phyloP scores from a whole-genome alignment of 352 stramenopile genomes.

The Phytophthora sp. region DNA sequence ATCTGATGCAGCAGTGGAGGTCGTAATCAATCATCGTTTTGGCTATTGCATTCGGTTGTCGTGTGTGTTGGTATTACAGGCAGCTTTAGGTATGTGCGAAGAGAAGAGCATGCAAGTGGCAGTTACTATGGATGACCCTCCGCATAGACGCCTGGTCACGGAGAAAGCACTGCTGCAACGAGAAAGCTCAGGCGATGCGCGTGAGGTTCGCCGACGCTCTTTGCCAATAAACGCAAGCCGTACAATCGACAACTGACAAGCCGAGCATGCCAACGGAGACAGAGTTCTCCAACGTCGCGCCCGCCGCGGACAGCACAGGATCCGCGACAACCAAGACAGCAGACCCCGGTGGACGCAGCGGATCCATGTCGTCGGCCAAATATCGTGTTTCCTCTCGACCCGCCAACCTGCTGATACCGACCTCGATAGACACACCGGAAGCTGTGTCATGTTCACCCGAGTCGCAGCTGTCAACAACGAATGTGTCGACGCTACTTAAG shows the following conservation, averaged over 20 bases:
- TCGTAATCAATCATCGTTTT: conserved; percentile 34
- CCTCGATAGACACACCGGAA: conserved; percentile 1
- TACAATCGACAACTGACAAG: not conserved
- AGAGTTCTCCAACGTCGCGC: conserved; percentile 27
- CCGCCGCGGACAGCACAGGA: conserved; percentile 4
- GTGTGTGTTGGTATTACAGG: not conserved
- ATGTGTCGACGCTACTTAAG: conserved; percentile 29
- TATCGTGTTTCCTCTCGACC: conserved; percentile 30
- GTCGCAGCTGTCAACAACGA: conserved; percentile 18
- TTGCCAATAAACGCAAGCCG: conserved; percentile 10
- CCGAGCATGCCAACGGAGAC: conserved; percentile 27
- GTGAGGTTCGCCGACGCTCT: not conserved
- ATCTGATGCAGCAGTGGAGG: conserved; percentile 3
- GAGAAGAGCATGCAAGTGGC: not conserved
- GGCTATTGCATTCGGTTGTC: conserved; percentile 7
- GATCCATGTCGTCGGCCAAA: conserved; percentile 24
- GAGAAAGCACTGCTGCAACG: not conserved
- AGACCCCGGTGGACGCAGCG: conserved; percentile 3
- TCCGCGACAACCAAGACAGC: not conserved
- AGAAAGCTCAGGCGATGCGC: conserved; percentile 12
- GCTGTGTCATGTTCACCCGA: conserved; percentile 7
- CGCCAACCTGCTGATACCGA: conserved; percentile 7
- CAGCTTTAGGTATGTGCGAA: not conserved
- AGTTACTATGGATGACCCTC: conserved; percentile 28
- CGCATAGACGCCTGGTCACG: not conserved